Evolutionary conservation across 805 yeast species (phyloP).

Genomic region (Suhomyces faveliae): DNA sequence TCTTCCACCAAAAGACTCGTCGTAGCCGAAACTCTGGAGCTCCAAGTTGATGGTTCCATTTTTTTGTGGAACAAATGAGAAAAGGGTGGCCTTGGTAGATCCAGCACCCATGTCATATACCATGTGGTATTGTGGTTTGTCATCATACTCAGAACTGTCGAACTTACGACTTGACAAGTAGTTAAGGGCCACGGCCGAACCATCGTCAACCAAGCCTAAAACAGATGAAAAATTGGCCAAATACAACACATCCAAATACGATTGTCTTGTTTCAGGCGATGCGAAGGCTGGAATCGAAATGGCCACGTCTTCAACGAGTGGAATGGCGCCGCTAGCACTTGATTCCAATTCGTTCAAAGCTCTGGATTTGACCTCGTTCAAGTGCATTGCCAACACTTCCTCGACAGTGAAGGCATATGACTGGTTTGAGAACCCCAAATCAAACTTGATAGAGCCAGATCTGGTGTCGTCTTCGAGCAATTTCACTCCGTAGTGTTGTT

Average conservation of each 20-base stretch:
- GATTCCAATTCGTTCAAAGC: slow-evolving; percentile 57
- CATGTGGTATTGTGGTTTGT: slow-evolving; percentile 54
- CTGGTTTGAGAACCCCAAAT: slow-evolving; percentile 36
- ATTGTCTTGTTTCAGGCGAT: slow-evolving; percentile 60
- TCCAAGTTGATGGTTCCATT: slow-evolving; percentile 48
- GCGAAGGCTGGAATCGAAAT: slow-evolving; percentile 77
- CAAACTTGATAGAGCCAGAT: slow-evolving; percentile 56
- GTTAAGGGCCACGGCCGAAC: slow-evolving; percentile 85
- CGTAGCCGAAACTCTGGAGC: slow-evolving; percentile 71
- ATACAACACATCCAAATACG: slow-evolving; percentile 68
- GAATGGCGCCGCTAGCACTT: slow-evolving; percentile 27
- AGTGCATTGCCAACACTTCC: slow-evolving; percentile 81
- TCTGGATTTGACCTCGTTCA: slow-evolving; percentile 61
- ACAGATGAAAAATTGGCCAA: slow-evolving; percentile 62
- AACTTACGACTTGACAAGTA: slow-evolving; percentile 58
- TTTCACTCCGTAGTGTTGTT: slow-evolving; percentile 60
- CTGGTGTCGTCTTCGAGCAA: slow-evolving; percentile 38
- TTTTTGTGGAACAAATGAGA: slow-evolving; percentile 53
- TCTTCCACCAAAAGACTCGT: slow-evolving; percentile 73
- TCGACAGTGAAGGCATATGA: slow-evolving; percentile 51
- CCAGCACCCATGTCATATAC: slow-evolving; percentile 94
- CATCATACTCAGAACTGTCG: slow-evolving; percentile 33
- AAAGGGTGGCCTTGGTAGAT: slow-evolving; percentile 82
- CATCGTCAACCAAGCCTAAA: slow-evolving; percentile 79
- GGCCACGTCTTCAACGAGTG: slow-evolving; percentile 62